Conservation (phyloP, 257 asterid genomes). For the Penstemon newberryi region DNA sequence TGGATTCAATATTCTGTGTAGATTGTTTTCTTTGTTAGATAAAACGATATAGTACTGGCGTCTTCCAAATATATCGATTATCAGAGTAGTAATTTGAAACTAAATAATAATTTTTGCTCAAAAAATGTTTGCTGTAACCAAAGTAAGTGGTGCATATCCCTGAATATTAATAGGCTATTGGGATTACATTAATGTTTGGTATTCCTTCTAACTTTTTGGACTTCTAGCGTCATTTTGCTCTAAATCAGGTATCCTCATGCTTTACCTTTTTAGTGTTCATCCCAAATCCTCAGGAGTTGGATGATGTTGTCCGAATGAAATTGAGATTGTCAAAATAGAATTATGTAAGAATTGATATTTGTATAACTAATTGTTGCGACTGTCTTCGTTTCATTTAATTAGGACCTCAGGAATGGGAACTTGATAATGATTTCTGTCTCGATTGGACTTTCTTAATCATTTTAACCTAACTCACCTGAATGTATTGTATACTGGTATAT, state of each 20-base stretch:
- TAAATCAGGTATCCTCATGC: not conserved
- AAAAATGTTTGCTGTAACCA: too few species aligned
- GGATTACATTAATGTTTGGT: not conserved
- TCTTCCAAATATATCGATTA: too few species aligned
- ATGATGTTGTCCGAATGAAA: not conserved
- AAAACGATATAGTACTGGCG: too few species aligned
- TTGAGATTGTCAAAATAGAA: slow-evolving; percentile 1
- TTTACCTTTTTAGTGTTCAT: not conserved
- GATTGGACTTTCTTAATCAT: not conserved
- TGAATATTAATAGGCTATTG: slow-evolving; percentile 1
- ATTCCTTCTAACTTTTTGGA: not conserved
- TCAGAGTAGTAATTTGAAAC: not conserved
- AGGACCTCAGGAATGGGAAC: not conserved
- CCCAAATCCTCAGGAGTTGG: not conserved
- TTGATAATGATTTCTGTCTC: not conserved
- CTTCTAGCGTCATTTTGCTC: not conserved
- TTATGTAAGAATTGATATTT: not conserved
- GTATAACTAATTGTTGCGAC: not conserved
- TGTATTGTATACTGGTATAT: slow-evolving; percentile 9
- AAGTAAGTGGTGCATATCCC: not conserved
- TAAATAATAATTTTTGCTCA: too few species aligned
- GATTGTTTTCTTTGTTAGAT: too few species aligned
- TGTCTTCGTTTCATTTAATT: not conserved
- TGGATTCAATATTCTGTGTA: not conserved
- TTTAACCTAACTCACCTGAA: not conserved